Percentiles rank a stretch among this genome's conserved stretches.
These are phyloP conservation scores for Calonectria henricotiae DNA, from an alignment of 2,329 filamentous ascomycete species.

Conservation along the genomic window DNA sequence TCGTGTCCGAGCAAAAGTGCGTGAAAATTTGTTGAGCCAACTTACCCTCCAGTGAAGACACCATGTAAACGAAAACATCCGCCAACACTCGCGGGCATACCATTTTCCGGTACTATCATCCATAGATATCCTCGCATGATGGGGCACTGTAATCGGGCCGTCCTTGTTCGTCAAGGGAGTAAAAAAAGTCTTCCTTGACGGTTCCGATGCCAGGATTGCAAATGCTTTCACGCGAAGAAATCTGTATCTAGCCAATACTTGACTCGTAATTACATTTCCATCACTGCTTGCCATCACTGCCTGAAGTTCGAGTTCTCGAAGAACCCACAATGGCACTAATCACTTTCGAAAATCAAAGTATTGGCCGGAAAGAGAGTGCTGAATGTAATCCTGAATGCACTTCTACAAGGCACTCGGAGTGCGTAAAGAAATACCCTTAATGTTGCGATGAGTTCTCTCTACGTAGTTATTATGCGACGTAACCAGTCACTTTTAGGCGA, in stretches of 20 bases:
- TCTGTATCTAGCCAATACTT: too few relatives aligned
- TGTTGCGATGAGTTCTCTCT: too few relatives aligned
- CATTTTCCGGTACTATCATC: not conserved
- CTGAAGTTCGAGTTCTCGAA: not conserved
- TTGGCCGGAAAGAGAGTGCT: too few relatives aligned
- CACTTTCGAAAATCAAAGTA: too few relatives aligned
- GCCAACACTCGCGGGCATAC: not conserved
- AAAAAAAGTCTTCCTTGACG: not conserved
- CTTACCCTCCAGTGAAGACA: not conserved
- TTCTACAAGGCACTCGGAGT: too few relatives aligned
- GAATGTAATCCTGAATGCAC: too few relatives aligned
- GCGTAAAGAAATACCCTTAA: too few relatives aligned
- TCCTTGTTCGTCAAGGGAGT: not conserved
- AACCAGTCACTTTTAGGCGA: too few relatives aligned
- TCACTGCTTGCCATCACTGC: not conserved
- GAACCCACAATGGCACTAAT: not conserved
- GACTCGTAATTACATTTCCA: not conserved
- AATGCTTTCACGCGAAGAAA: not conserved
- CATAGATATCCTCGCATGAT: not conserved
- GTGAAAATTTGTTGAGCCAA: conserved; percentile 11
- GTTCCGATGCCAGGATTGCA: not conserved
- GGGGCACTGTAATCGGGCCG: conserved; percentile 17
- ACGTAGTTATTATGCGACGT: too few relatives aligned
- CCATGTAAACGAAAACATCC: not conserved
- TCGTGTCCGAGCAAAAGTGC: not conserved